Evolutionary conservation across 805 yeast species (phyloP), one percentile per base, ranked within the genome.

Genomic region (Saturnispora kantuleensis): DNA sequence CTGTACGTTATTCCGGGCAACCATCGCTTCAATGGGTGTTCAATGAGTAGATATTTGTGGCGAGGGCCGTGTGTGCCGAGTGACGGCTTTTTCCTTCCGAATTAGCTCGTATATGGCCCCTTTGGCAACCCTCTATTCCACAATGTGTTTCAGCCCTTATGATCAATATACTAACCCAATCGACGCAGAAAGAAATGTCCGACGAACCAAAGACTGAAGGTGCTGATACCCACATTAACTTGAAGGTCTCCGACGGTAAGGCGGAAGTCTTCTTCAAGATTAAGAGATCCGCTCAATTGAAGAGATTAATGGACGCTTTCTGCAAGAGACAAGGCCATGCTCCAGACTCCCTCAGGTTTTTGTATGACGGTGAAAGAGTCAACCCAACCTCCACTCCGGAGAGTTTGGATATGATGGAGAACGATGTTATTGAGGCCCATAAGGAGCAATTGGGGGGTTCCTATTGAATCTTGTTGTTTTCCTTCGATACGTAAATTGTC

Each of bases 321-420:
- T 94, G 97, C 64, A 89, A 89, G 68, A 84, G 98, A 71, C 96
- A 90, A 60, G 97, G 97, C 37, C 90, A 90, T 64, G 79, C 83
- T 52, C 68, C 83, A 59, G 78, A 76, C 54, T 77, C 90, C 42
- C 70, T 93, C 62, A 79, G 97, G 64, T 93, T 93, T 64, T 71
- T 93, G 58, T 81, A 81, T 60, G 99, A 93, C 53, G 99, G 99
- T 51, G 84, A 87, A 54, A 79, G 97, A 60, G 80, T 93, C 48
- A 73, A 76, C 51, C 84, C 89, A 9, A 89, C 83, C 48, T 87
- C 85, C 56, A 93, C 98, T 4, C 97, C 99, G 6, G 95, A 84
- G 35, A 85, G 79, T 51, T 73, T 93, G 57, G 97, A 87, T 42
- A 79, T 93, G 77, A 95, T 85, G 65, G 96, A 93, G 62, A 90